phyloP scores from a whole-genome alignment of 441 rosid species.

The Brassica hybrid region DNA sequence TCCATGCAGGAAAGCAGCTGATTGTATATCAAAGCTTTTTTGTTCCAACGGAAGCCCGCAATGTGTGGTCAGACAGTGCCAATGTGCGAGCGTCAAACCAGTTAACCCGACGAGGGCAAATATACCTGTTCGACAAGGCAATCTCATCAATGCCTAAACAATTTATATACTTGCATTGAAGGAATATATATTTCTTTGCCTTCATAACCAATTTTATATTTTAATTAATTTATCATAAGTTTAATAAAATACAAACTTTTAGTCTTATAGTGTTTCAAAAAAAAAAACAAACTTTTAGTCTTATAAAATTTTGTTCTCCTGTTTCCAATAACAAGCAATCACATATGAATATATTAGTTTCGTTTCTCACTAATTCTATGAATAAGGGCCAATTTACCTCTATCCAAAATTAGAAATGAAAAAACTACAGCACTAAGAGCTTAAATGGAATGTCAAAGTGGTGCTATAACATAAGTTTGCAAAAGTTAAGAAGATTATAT shows the following conservation, averaged over 20 bases:
- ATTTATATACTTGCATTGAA: constrained; percentile 5
- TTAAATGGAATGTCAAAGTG: not conserved
- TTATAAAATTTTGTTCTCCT: not conserved
- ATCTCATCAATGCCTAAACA: not conserved
- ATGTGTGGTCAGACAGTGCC: constrained; percentile 35
- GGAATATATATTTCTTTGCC: constrained; percentile 8
- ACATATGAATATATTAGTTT: not conserved
- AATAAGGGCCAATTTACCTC: not conserved
- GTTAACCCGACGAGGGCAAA: not conserved
- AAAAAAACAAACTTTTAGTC: no score
- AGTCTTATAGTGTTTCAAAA: not conserved
- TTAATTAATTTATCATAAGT: not conserved
- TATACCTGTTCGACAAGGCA: not conserved
- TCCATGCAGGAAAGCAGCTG: constrained; percentile 29
- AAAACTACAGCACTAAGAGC: not conserved
- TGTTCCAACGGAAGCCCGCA: constrained; percentile 33
- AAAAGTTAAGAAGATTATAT: not conserved
- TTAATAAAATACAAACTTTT: not conserved
- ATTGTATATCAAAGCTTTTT: constrained; percentile 22
- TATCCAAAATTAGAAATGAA: not conserved
- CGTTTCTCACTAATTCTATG: constrained; percentile 1
- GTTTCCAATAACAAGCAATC: not conserved
- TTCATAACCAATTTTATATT: not conserved
- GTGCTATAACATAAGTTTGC: not conserved
- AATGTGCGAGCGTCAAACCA: constrained; percentile 20